Base-by-base conservation (phyloP, 768 basidiomycete genomes). In the Suillus decipiens region DNA sequence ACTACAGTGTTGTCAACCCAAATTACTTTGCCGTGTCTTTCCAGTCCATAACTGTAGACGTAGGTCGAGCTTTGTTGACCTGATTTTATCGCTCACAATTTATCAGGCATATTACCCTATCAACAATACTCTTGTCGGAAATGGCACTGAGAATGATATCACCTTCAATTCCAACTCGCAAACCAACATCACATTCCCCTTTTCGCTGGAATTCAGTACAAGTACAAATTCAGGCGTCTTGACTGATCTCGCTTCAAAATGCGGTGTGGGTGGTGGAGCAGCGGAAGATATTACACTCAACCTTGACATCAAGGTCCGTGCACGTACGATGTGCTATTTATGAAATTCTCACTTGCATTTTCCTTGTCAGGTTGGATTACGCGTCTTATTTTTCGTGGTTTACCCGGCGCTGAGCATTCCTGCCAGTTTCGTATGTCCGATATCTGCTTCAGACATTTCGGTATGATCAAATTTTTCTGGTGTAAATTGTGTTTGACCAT, bases 111-210 rank as follows among this genome's bases (percentile, higher is more conserved):
- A 84, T 69, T 95, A 95, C 71, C 93, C 92, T 11, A 86, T 90
- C 70, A 84, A 87, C 67, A 82, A 86, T 66, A 86, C 88, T 0
- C 71, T 79, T n/a, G 77, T 94, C 56, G 92, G 92, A 14, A 80
- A 81, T 54, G 93, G 92, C 19, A 73, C 73, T 36, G 68, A 84
- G 47, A 76, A 77, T 22, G 74, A 76, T 61, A 65, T 87, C 57
- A 75, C 73, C 5, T 83, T 89, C 68, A 68, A 80, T 11, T 79
- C 89, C 14, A 77, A 86, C 67, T 70, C 81, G 3, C 78, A 80
- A 65, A 90, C 85, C 5, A 87, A 84, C 65, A 85, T 92, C 77
- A 87, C 86, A 0, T 90, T 95, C 78, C 92, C 92, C 1, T 90
- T 94, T 75, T 68, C 81, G 6, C 78, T 95, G 48, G 76, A 78